Evolutionary conservation across 805 yeast species (phyloP), one percentile per base, ranked within the genome.

Genomic region (Ogataea ramenticola): DNA sequence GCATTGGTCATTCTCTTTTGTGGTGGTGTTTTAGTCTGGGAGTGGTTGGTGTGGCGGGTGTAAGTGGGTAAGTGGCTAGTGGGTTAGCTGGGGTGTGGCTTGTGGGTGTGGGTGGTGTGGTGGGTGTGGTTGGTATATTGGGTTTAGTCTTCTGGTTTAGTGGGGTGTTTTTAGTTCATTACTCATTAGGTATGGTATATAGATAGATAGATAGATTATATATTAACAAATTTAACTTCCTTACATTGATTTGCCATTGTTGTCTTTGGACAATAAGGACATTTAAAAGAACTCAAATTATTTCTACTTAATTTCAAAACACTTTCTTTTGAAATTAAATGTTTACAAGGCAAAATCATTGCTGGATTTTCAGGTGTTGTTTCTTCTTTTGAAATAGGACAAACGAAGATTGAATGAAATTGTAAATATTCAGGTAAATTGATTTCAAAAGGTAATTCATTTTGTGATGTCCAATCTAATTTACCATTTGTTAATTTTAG

Each of bases 381-480:
- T 53, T 80, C 86, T 48, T 79, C 83, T 55, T 80, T 80, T 15
- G 79, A 67, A 1, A 82, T 84, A 0, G 89, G 89, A 54, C 89
- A 82, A 4, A 82, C 82, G 54, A 80, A 82, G 1, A 82, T 70
- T 2, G 86, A 77, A 55, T 82, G 88, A 58, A 72, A 80, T 43
- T 72, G 74, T 40, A 79, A 58, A 21, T 61, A 61, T 0, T 60
- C 58, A 1, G 89, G 88, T 19, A 82, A 60, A 27, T 68, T 67
- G 19, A 79, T 72, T 49, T 77, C 84, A 42, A 80, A 79, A 3
- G 86, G 86, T 16, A 82, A 56, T 58, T 82, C 88, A 52, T 76
- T 68, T 29, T 62, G 58, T 0, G 80, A 69, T 1, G 80, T 69
- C 85, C 85, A 79, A 42, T 71, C 75, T 2, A 77, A 59, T 32